Evolutionary conservation across 1,284 basidiomycete genomes (phyloP).

Genomic region (Apiotrichum siamense): DNA sequence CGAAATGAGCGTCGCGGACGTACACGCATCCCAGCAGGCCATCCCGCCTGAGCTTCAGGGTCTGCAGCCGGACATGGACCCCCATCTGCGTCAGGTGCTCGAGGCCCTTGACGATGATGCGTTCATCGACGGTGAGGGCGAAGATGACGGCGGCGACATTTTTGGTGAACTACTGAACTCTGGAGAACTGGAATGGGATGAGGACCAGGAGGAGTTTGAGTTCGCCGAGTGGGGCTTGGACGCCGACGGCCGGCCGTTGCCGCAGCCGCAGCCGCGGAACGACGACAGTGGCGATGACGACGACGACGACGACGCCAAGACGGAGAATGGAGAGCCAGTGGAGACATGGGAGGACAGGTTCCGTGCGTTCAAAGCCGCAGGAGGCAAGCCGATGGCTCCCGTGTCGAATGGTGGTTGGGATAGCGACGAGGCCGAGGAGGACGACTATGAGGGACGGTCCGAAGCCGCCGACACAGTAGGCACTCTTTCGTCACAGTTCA

Average conservation of each 20-base stretch:
- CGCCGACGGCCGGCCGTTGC: too few relatives aligned
- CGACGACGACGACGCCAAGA: constrained; percentile 36
- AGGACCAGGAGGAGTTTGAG: constrained; percentile 54
- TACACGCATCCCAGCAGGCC: constrained; percentile 60
- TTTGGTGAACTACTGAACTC: constrained; percentile 39
- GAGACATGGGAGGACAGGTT: constrained; percentile 68
- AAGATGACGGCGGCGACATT: constrained; percentile 51
- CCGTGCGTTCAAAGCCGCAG: constrained; percentile 60
- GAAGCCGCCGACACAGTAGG: constrained; percentile 78
- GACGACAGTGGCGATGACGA: constrained; percentile 13
- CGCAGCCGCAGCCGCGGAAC: too few relatives aligned
- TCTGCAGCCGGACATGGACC: constrained; percentile 94
- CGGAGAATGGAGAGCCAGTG: constrained; percentile 28
- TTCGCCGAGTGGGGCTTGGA: constrained; percentile 62
- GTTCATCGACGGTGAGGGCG: constrained; percentile 67
- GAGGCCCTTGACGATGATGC: constrained; percentile 96
- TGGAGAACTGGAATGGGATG: constrained; percentile 57
- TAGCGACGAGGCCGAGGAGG: constrained; percentile 30
- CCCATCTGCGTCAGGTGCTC: constrained; percentile 83
- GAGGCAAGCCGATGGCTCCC: constrained; percentile 40
- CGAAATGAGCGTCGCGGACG: constrained; percentile 62
- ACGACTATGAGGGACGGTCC: constrained; percentile 51
- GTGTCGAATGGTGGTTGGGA: constrained; percentile 20
- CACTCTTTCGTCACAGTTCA: constrained; percentile 60
- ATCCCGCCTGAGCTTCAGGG: constrained; percentile 79